Base-by-base conservation (phyloP, 306 rosid genomes). In the Pyrus communis region DNA sequence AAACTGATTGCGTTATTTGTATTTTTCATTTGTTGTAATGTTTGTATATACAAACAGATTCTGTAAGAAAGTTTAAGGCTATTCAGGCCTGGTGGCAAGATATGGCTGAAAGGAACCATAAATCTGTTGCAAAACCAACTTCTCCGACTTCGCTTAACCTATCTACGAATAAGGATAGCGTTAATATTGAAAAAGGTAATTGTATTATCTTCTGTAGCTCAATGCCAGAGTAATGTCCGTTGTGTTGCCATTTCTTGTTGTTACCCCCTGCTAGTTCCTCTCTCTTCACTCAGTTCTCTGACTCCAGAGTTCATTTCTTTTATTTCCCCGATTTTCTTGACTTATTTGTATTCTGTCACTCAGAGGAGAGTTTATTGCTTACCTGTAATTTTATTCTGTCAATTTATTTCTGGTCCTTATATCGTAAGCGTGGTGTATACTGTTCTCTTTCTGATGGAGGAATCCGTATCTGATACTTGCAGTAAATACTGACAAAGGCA, bases 81-180 rank as follows among this genome's bases (percentile, higher is more conserved):
- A 83, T 91, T 84, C 97, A 89, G 79, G 81, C 97, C 85, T 93
- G 97, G 98, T 93, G 98, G 98, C 85, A 79, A 84, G 88, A 84
- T 77, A 93, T 91, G 98, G 87, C 93, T 31, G 94, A 88, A 71
- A 84, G 76, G 82, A 91, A 88, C 83, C 31, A 51, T 69, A 81
- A 77, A 69, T 69, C 59, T 38, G 69, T 77, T 77, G 61, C 67
- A 68, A 82, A 87, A 76, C 84, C 83, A 66, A 77, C 60, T 75
- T 67, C 80, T 71, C 70, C 88, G 69, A 77, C 59, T 79, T 45
- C 79, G 81, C 75, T 59, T 68, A 66, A 55, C 58, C 61, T 87
- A 9, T 74, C 72, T 28, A 70, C 79, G 40, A 51, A 66, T 49
- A 75, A 83, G 63, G 75, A 81, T 69, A 65, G 27, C 75, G 71